Evolutionary conservation across 805 yeast genomes (phyloP).

Genomic region (Wickerhamiella vanderwaltii): DNA sequence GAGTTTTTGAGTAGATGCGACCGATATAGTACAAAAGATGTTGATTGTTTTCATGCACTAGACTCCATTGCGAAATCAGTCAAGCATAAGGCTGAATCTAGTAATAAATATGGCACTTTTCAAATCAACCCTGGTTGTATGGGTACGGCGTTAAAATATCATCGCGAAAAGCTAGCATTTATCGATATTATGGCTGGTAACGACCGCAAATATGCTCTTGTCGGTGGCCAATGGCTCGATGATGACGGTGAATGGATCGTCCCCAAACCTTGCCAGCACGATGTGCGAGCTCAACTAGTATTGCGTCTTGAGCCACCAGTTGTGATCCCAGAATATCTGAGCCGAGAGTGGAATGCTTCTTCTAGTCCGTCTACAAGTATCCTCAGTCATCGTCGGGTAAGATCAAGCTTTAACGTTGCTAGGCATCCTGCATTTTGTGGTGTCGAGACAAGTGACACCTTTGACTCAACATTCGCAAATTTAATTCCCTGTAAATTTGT

Average conservation of each 20-base stretch:
- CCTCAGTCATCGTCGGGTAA: conserved; percentile 13
- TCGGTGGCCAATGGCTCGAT: conserved; percentile 15
- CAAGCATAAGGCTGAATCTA: conserved; percentile 11
- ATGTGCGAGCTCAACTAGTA: conserved; percentile 25
- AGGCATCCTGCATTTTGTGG: conserved; percentile 18
- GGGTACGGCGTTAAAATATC: conserved; percentile 28
- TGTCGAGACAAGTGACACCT: conserved; percentile 12
- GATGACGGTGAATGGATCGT: conserved; percentile 19
- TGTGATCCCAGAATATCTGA: conserved; percentile 17
- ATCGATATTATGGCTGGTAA: conserved; percentile 19
- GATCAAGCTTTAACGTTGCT: conserved; percentile 12
- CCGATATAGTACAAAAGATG: conserved; percentile 25
- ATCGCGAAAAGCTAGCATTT: conserved; percentile 19
- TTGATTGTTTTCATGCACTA: conserved; percentile 28
- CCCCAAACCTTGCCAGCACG: conserved; percentile 14
- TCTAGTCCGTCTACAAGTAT: conserved; percentile 8
- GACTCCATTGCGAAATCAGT: conserved; percentile 26
- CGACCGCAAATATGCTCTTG: conserved; percentile 16
- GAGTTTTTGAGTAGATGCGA: conserved; percentile 27
- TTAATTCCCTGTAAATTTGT: conserved; percentile 23
- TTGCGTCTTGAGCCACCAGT: conserved; percentile 29
- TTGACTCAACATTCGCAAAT: conserved; percentile 21
- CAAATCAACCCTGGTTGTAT: conserved; percentile 24
- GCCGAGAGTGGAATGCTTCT: conserved; percentile 14
- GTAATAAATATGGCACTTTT: conserved; percentile 23